phyloP scores from a whole-genome alignment of 2,329 filamentous ascomycete species.

The Dactylonectria estremocensis region DNA sequence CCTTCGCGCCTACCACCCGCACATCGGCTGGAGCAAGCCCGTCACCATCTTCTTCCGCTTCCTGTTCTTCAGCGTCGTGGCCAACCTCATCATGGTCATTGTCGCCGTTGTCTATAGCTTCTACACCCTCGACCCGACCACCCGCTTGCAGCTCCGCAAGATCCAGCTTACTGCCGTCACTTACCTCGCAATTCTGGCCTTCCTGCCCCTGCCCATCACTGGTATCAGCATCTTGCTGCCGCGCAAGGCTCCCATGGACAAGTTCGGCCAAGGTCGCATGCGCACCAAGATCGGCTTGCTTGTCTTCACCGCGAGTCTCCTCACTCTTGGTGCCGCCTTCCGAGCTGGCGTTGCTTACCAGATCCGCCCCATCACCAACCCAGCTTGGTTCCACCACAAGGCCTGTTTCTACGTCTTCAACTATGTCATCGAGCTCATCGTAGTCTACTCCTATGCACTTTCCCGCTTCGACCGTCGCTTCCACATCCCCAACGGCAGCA shows the following conservation, averaged over 20 bases:
- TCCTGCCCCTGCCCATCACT: constrained; percentile 73
- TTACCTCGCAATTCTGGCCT: constrained; percentile 71
- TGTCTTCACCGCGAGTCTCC: constrained; percentile 69
- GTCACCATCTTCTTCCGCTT: constrained; percentile 68
- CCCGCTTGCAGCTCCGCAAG: constrained; percentile 68
- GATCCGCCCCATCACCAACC: constrained; percentile 63
- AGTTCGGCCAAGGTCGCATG: constrained; percentile 75
- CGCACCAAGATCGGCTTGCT: constrained; percentile 78
- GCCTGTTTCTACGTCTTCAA: constrained; percentile 86
- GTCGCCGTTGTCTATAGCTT: constrained; percentile 74
- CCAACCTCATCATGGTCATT: constrained; percentile 77
- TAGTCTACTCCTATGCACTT: constrained; percentile 77
- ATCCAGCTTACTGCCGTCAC: constrained; percentile 78
- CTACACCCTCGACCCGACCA: constrained; percentile 73
- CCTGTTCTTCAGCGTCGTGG: constrained; percentile 71
- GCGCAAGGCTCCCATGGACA: constrained; percentile 62
- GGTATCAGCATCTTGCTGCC: constrained; percentile 66
- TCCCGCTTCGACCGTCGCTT: constrained; percentile 83
- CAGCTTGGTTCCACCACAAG: constrained; percentile 80
- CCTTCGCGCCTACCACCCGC: constrained; percentile 79
- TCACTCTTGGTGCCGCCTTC: constrained; percentile 80
- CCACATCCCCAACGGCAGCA: constrained; percentile 79
- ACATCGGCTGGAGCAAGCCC: constrained; percentile 76
- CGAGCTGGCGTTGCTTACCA: constrained; percentile 73
- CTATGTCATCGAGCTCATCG: constrained; percentile 80